Conservation (phyloP, 352 stramenopile species). For the Phytophthora nicotianae region DNA sequence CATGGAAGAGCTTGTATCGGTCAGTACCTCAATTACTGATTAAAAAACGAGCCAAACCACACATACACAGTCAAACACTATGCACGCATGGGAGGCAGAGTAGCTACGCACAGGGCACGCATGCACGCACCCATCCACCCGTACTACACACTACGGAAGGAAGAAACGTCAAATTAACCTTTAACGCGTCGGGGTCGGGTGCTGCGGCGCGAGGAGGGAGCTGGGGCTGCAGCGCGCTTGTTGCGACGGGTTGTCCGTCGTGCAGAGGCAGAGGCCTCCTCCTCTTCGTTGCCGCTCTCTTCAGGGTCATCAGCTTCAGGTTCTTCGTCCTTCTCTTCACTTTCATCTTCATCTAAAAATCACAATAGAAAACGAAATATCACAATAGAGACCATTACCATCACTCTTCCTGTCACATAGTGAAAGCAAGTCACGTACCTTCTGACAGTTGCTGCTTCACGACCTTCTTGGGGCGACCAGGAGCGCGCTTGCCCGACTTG, state of each 20-base stretch:
- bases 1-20: slow-evolving; percentile 47
- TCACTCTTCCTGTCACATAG: slow-evolving; percentile 2
- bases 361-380: slow-evolving; percentile 2
- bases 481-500: slow-evolving; percentile 25
- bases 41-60: slow-evolving; percentile 46
- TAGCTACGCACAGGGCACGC: slow-evolving; percentile 40
- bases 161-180: slow-evolving; percentile 61
- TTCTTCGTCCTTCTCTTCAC: slow-evolving; percentile 47
- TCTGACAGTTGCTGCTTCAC: slow-evolving; percentile 25
- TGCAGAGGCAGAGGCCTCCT: slow-evolving; percentile 21
- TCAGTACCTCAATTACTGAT: slow-evolving; percentile 70
- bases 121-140: slow-evolving; percentile 37
- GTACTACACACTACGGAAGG: slow-evolving; percentile 39
- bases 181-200: slow-evolving; percentile 60
- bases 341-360: slow-evolving; percentile 34
- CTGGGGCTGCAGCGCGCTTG: slow-evolving; percentile 32
- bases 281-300: slow-evolving; percentile 36
- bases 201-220: slow-evolving; percentile 25
- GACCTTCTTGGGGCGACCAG: slow-evolving; percentile 27
- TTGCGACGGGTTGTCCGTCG: slow-evolving; percentile 38
- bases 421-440: slow-evolving; percentile 24
- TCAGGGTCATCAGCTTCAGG: slow-evolving; percentile 34
- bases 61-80: slow-evolving; percentile 57
- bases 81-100: slow-evolving; percentile 43
- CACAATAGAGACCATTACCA: neutral